phyloP scores from a whole-genome alignment of 1,139 yeast species.

The Yamadazyma sp. region DNA sequence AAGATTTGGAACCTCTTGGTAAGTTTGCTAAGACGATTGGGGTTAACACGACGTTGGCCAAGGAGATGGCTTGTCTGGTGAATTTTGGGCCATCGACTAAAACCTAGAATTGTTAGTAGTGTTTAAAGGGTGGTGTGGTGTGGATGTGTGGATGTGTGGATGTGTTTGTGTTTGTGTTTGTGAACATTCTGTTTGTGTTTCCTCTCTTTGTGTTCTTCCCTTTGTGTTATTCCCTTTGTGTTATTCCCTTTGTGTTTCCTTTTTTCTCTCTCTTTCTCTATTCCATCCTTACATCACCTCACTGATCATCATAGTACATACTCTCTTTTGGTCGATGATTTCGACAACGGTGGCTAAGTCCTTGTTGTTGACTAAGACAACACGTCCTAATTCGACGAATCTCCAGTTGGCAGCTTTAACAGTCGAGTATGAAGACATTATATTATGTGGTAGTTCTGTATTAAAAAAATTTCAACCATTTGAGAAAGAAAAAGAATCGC shows the following conservation, averaged over 20 bases:
- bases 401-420: slow-evolving; percentile 99
- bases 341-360: slow-evolving; percentile 91
- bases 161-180: too few relatives aligned
- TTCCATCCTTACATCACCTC: too few relatives aligned
- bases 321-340: slow-evolving; percentile 99
- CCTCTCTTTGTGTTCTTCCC: background rate
- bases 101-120: slow-evolving; percentile 53
- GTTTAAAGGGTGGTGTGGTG: too few relatives aligned
- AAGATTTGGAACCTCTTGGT: slow-evolving; percentile 94
- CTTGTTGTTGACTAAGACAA: slow-evolving; percentile 87
- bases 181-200: background rate
- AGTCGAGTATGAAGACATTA: slow-evolving; percentile 52
- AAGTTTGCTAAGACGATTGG: slow-evolving; percentile 81
- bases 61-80: slow-evolving; percentile 87
- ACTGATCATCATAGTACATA: too few relatives aligned
- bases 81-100: slow-evolving; percentile 96
- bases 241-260: background rate
- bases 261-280: background rate
- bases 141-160: too few relatives aligned
- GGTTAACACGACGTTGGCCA: slow-evolving; percentile 82
- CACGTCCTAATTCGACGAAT: slow-evolving; percentile 99
- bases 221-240: background rate
- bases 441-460: slow-evolving; percentile 11
- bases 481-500: slow-evolving; percentile 6
- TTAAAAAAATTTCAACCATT: slow-evolving; percentile 16